Evolutionary conservation across 2,329 filamentous ascomycete species (phyloP).

Genomic region (Xylariaceae sp.): DNA sequence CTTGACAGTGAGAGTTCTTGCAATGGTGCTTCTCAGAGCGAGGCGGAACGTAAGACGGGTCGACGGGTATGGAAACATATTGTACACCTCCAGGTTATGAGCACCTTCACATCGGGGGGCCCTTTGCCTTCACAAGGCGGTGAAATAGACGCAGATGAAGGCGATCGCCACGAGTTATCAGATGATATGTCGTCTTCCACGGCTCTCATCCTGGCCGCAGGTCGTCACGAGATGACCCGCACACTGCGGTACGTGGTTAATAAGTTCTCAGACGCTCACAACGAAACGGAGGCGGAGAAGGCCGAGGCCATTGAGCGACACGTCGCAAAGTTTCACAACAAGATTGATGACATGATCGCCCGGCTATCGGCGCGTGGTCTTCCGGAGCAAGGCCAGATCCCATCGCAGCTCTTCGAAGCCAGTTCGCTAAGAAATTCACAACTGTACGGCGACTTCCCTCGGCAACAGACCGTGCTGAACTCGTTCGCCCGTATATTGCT

Average conservation of each 20-base stretch:
- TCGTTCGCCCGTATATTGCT: slow-evolving; percentile 7
- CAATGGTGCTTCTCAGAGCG: slow-evolving; percentile 1
- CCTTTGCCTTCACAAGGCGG: slow-evolving; percentile 2
- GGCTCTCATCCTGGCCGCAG: slow-evolving; percentile 1
- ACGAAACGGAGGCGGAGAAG: slow-evolving; percentile 1
- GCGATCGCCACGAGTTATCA: slow-evolving; percentile 1
- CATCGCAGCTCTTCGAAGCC: slow-evolving; percentile 7
- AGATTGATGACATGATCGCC: slow-evolving; percentile 6
- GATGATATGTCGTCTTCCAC: slow-evolving; percentile 4
- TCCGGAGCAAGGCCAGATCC: slow-evolving; percentile 6
- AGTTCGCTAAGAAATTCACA: slow-evolving; percentile 6
- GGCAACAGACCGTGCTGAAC: slow-evolving; percentile 6
- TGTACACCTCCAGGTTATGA: slow-evolving; percentile 4
- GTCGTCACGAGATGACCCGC: slow-evolving; percentile 3
- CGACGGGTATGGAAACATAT: slow-evolving; percentile 5
- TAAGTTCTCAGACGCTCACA: slow-evolving; percentile 1
- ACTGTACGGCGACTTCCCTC: slow-evolving; percentile 7
- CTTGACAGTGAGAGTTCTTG: slow-evolving; percentile 1
- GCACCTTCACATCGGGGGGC: slow-evolving; percentile 2
- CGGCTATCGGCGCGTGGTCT: slow-evolving; percentile 6
- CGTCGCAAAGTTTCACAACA: slow-evolving; percentile 7
- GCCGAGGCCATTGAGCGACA: slow-evolving; percentile 2
- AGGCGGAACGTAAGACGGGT: slow-evolving; percentile 2
- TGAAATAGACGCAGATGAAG: slow-evolving; percentile 2
- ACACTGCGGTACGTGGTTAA: slow-evolving; percentile 2